These are phyloP conservation scores for Halophytophthora polymorphica DNA, from an alignment of 352 stramenopile genomes.

Conservation along the genomic window DNA sequence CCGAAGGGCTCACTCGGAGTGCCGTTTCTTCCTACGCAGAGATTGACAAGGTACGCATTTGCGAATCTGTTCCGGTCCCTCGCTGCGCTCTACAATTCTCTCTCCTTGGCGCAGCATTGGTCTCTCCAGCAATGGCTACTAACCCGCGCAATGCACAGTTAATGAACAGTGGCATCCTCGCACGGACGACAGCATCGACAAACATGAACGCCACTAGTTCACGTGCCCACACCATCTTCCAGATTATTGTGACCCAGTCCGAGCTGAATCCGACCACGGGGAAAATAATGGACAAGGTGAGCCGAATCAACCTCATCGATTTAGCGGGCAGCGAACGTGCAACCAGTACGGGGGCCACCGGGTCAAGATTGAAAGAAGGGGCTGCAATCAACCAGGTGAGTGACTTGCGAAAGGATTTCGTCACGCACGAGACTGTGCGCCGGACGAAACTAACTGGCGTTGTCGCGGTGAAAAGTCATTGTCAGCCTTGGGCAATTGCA, in stretches of 20 bases:
- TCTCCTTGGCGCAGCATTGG: neutral
- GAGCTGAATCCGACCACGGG: slow-evolving; percentile 63
- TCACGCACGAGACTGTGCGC: neutral
- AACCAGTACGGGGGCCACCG: slow-evolving; percentile 87
- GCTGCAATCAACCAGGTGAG: slow-evolving; percentile 91
- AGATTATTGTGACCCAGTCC: slow-evolving; percentile 82
- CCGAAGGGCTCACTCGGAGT: slow-evolving; percentile 73
- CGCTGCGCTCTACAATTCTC: neutral
- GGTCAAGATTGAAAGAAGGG: slow-evolving; percentile 88
- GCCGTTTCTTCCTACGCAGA: slow-evolving; percentile 81
- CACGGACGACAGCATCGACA: slow-evolving; percentile 77
- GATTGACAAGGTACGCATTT: slow-evolving; percentile 55
- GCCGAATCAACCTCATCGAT: slow-evolving; percentile 89
- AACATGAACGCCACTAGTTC: slow-evolving; percentile 89
- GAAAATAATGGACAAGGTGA: slow-evolving; percentile 84
- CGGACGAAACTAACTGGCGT: slow-evolving; percentile 2
- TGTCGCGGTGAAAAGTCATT: slow-evolving; percentile 51
- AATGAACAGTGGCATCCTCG: slow-evolving; percentile 84
- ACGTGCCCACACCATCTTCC: slow-evolving; percentile 79
- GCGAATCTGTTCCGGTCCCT: neutral
- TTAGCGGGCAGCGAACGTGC: slow-evolving; percentile 90
- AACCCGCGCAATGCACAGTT: slow-evolving; percentile 26
- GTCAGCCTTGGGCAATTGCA: slow-evolving; percentile 90
- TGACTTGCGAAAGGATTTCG: neutral
- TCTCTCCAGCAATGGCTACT: neutral